Percentiles rank a stretch among this genome's conserved stretches.
Evolutionary conservation across 768 basidiomycete genomes (phyloP).

Genomic region (Tricholoma bakamatsutake): DNA sequence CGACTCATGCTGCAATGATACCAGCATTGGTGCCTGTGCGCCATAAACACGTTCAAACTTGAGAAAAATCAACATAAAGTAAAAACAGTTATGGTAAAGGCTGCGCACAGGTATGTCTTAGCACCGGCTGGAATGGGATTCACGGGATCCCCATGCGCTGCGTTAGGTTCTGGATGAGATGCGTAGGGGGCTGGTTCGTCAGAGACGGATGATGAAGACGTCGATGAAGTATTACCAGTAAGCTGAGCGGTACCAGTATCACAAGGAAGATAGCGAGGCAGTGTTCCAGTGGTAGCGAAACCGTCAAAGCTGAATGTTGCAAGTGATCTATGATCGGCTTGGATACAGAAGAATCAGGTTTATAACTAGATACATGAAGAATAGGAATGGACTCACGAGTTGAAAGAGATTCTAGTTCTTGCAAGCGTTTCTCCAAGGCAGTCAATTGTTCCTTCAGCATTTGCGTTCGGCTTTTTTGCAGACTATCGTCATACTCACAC

Average conservation of each 20-base stretch:
- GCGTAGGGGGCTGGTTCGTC: too few species aligned
- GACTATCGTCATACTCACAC: slow-evolving; percentile 57
- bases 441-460: slow-evolving; percentile 51
- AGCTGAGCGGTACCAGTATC: background rate
- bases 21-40: slow-evolving; percentile 53
- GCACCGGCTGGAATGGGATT: background rate
- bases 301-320: background rate
- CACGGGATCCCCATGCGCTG: background rate
- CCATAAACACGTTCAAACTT: slow-evolving; percentile 51
- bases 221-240: background rate
- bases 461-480: slow-evolving; percentile 54
- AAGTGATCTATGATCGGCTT: background rate
- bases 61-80: background rate
- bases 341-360: background rate
- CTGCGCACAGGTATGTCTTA: background rate
- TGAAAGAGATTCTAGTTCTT: slow-evolving; percentile 43
- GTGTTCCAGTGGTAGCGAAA: background rate
- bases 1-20: slow-evolving; percentile 45
- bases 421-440: slow-evolving; percentile 45
- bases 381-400: background rate
- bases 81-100: background rate
- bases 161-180: background rate
- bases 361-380: background rate
- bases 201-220: background rate
- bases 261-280: background rate